Conservation (phyloP, 441 rosid species). For the Gossypium davidsonii region DNA sequence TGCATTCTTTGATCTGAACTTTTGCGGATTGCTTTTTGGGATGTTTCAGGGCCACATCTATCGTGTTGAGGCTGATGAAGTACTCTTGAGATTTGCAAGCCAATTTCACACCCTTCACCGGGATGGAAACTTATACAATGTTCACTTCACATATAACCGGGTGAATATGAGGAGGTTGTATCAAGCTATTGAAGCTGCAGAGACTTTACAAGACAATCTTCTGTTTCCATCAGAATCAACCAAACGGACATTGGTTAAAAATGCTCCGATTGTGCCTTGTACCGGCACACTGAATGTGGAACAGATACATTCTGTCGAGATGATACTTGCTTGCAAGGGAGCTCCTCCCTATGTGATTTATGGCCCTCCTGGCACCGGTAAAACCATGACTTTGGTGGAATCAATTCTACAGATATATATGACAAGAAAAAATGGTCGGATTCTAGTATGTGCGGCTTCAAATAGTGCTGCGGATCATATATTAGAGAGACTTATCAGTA, state of each 20-base stretch:
- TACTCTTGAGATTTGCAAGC: slow-evolving; percentile 31
- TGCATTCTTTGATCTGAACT: not conserved
- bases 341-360: slow-evolving; percentile 56
- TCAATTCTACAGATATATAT: slow-evolving; percentile 43
- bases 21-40: not conserved
- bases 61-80: slow-evolving; percentile 57
- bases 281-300: slow-evolving; percentile 41
- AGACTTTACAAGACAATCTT: slow-evolving; percentile 28
- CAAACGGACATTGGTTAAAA: slow-evolving; percentile 19
- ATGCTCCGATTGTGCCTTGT: slow-evolving; percentile 26
- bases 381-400: slow-evolving; percentile 55
- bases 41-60: slow-evolving; percentile 46
- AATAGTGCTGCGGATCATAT: slow-evolving; percentile 64
- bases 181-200: slow-evolving; percentile 50
- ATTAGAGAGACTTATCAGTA: slow-evolving; percentile 36
- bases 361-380: slow-evolving; percentile 71
- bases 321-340: slow-evolving; percentile 49
- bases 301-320: slow-evolving; percentile 43
- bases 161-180: slow-evolving; percentile 46
- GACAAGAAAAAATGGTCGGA: slow-evolving; percentile 21
- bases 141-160: slow-evolving; percentile 38
- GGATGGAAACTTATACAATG: slow-evolving; percentile 31
- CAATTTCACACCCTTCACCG: slow-evolving; percentile 32
- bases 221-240: slow-evolving; percentile 40
- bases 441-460: slow-evolving; percentile 61